Conservation (phyloP, 164 flowering plant genomes). For the Cinnamomum micranthum region DNA sequence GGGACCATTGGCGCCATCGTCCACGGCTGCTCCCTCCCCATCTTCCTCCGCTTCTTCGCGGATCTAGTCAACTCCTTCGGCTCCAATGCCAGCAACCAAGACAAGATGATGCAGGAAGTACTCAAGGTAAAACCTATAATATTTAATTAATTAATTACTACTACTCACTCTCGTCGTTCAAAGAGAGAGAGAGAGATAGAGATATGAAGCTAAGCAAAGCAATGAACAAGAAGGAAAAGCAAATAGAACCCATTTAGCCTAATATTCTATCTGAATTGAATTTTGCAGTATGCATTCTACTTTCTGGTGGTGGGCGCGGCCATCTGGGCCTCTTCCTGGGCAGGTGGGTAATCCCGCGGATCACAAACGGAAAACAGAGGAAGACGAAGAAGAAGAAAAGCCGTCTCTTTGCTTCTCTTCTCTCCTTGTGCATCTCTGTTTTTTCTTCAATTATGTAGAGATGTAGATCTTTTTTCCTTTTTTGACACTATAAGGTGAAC, state of each 20-base stretch:
- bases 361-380: neutral
- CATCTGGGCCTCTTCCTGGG: constrained; percentile 99
- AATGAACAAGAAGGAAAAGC: too few relatives aligned
- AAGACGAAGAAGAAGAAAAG: neutral
- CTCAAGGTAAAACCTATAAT: constrained; percentile 47
- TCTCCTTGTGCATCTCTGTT: neutral
- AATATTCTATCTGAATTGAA: neutral
- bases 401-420: constrained; percentile 1
- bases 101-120: constrained; percentile 92
- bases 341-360: constrained; percentile 44
- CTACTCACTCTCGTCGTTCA: too few relatives aligned
- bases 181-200: too few relatives aligned
- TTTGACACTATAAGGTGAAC: too few relatives aligned
- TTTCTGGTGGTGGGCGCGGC: constrained; percentile 97
- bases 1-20: constrained; percentile 86
- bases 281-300: constrained; percentile 86
- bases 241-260: too few relatives aligned
- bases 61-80: constrained; percentile 99
- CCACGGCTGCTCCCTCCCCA: constrained; percentile 88
- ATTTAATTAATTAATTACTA: neutral
- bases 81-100: constrained; percentile 66
- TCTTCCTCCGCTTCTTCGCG: constrained; percentile 95
- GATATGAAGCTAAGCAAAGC: too few relatives aligned
- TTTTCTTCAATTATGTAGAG: neutral
- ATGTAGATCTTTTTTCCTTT: too few relatives aligned